Conservation (phyloP, 2,329 filamentous ascomycete species). For the Cercospora sp. region DNA sequence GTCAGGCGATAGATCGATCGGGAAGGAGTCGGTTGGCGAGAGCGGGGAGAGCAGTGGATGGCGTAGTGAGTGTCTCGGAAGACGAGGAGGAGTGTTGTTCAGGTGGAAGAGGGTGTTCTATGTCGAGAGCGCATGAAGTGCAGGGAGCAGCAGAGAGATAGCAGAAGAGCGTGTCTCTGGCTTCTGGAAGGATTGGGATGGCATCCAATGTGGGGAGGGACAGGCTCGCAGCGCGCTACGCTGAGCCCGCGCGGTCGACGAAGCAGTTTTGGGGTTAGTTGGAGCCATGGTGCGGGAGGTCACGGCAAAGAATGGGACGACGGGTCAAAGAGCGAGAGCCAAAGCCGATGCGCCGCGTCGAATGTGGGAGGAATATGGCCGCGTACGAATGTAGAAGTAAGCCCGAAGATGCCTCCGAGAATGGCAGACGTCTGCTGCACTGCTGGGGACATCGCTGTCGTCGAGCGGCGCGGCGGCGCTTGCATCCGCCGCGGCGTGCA, state of each 20-base stretch:
- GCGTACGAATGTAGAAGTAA: neutral
- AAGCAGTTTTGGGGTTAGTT: neutral
- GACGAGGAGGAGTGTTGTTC: neutral
- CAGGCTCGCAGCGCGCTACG: neutral
- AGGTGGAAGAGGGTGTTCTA: neutral
- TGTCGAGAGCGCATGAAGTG: neutral
- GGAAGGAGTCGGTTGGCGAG: neutral
- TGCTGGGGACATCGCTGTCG: neutral
- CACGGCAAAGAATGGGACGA: neutral
- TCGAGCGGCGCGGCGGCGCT: neutral
- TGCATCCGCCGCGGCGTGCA: neutral
- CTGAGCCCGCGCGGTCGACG: neutral
- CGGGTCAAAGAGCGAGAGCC: neutral
- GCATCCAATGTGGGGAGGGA: neutral
- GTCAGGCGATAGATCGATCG: neutral
- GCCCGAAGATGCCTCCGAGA: conserved; percentile 7
- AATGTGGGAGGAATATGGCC: neutral
- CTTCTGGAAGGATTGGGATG: neutral
- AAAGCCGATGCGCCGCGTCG: neutral
- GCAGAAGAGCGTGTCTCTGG: neutral
- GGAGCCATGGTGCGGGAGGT: neutral
- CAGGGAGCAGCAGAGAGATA: neutral
- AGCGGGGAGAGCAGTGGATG: neutral
- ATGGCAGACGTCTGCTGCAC: neutral
- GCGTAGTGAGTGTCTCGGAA: neutral